Conservation (phyloP, 1,284 basidiomycete genomes). For the Spongispora temasekensis region DNA sequence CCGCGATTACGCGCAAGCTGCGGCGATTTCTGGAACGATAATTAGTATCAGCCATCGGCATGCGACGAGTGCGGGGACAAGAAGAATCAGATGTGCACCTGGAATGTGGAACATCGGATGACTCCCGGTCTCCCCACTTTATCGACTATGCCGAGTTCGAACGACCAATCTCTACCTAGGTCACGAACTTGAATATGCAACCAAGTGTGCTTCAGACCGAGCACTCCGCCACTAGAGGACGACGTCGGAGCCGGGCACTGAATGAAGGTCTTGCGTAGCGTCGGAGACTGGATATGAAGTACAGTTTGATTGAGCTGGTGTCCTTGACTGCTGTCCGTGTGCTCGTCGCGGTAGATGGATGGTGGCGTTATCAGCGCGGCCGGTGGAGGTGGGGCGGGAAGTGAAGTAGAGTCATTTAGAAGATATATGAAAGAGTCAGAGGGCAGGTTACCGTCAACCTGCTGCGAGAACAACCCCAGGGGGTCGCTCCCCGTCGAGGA, state of each 20-base stretch:
- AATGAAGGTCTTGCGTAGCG: slow-evolving; percentile 68
- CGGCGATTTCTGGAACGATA: slow-evolving; percentile 53
- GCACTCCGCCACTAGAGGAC: slow-evolving; percentile 27
- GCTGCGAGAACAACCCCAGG: slow-evolving; percentile 57
- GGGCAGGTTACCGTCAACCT: slow-evolving; percentile 54
- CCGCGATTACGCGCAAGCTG: slow-evolving; percentile 44
- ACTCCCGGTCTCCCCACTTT: slow-evolving; percentile 56
- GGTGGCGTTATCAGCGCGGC: slow-evolving; percentile 46
- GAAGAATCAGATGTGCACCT: slow-evolving; percentile 49
- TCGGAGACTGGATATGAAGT: slow-evolving; percentile 83
- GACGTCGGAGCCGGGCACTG: slow-evolving; percentile 49
- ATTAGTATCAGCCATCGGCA: slow-evolving; percentile 8
- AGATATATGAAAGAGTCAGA: slow-evolving; percentile 68
- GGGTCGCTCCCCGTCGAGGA: slow-evolving; percentile 73
- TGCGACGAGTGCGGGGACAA: not conserved
- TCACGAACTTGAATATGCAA: slow-evolving; percentile 74
- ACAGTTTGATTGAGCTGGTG: slow-evolving; percentile 65
- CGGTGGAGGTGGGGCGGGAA: slow-evolving; percentile 51
- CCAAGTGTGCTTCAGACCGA: slow-evolving; percentile 76
- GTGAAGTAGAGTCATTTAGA: slow-evolving; percentile 59
- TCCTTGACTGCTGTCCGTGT: slow-evolving; percentile 34
- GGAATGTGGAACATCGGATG: slow-evolving; percentile 78
- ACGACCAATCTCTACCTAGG: slow-evolving; percentile 67
- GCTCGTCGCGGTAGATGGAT: slow-evolving; percentile 27
- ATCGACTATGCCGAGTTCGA: slow-evolving; percentile 80